Base-by-base conservation (phyloP, 192 early-diverging fungal species). In the Coemansia biformis region DNA sequence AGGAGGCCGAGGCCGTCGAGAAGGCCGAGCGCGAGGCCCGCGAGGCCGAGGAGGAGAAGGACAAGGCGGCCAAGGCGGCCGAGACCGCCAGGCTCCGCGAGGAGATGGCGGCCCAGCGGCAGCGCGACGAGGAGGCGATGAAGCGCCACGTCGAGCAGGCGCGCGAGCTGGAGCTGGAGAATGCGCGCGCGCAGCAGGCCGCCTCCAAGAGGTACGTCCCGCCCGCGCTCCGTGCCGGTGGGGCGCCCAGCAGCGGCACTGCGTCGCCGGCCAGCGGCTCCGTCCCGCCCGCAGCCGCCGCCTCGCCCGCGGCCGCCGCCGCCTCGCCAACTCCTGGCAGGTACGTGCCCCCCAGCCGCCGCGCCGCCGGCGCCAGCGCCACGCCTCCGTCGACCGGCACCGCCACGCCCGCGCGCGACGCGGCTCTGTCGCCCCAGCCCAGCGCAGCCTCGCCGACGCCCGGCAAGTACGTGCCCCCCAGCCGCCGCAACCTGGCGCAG, bases 141-240 rank as follows among this genome's bases (percentile, higher is more conserved):
- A 43, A 66, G n/a, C 64, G 68, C 44, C 80, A 81, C 40, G 17
- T 73, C 53, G 64, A 71, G 46, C 60, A n/a, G n/a, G n/a, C n/a
- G n/a, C n/a, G 43, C 18, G 55, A 63, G 29, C 43, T 31, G 24
- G 33, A 65, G 63, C 44, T 56, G 0, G 60, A 68, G 52, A n/a
- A n/a, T n/a, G n/a, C n/a, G n/a, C 26, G 32, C 15, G n/a, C 43
- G 30, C 14, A 33, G 33, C 15, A 31, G 17, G 45, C 19, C 34
- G 45, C 18, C 13, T 34, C 46, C 22, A 36, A 38, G 22, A 48
- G 17, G 36, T 48, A 48, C 16, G 15, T 48, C 2, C 46, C 46
- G 13, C 46, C 46, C 18, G 6, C 35, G 1, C 46, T 37, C 14
- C 46, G 46, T 24, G 31, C 23, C 32, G 12, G 43, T 38, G 29